Evolutionary conservation across 108 stramenopile genomes (phyloP).

Genomic region (Seminavis robusta): DNA sequence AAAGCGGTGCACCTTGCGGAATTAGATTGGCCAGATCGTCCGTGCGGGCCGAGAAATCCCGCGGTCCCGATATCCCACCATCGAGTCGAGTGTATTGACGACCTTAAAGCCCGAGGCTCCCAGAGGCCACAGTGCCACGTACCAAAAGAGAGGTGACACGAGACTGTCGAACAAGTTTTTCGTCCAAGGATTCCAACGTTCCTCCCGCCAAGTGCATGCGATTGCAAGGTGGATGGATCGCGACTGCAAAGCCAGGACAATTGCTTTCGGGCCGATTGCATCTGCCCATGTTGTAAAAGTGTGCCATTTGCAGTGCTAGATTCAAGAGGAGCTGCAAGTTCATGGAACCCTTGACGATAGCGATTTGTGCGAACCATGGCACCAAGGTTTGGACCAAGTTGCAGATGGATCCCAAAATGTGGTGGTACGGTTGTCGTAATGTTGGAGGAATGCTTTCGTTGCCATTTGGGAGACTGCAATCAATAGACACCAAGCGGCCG

Average conservation of each 20-base stretch:
- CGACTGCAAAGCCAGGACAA: constrained; percentile 50
- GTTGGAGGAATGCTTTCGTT: background rate
- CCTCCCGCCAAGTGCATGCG: constrained; percentile 33
- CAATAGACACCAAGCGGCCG: constrained; percentile 11
- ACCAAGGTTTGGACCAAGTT: background rate
- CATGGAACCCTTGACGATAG: constrained; percentile 32
- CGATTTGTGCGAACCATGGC: constrained; percentile 26
- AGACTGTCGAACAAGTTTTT: constrained; percentile 48
- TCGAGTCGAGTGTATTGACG: constrained; percentile 44
- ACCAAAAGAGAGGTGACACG: constrained; percentile 44
- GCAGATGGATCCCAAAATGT: constrained; percentile 1
- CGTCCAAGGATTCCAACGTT: constrained; percentile 32
- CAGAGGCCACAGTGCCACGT: constrained; percentile 27
- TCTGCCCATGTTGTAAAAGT: constrained; percentile 36
- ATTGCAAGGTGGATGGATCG: constrained; percentile 30
- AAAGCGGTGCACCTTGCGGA: constrained; percentile 38
- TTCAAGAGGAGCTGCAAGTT: constrained; percentile 36
- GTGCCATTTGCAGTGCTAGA: constrained; percentile 46
- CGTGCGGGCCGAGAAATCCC: constrained; percentile 42
- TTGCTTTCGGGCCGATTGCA: constrained; percentile 33
- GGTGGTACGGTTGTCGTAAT: background rate
- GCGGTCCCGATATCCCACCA: constrained; percentile 43
- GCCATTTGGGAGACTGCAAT: constrained; percentile 1
- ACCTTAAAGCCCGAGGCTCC: constrained; percentile 42
- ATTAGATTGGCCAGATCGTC: constrained; percentile 44